Base-by-base conservation (phyloP, 192 early-diverging fungal species). In the Coemansia aciculifera region DNA sequence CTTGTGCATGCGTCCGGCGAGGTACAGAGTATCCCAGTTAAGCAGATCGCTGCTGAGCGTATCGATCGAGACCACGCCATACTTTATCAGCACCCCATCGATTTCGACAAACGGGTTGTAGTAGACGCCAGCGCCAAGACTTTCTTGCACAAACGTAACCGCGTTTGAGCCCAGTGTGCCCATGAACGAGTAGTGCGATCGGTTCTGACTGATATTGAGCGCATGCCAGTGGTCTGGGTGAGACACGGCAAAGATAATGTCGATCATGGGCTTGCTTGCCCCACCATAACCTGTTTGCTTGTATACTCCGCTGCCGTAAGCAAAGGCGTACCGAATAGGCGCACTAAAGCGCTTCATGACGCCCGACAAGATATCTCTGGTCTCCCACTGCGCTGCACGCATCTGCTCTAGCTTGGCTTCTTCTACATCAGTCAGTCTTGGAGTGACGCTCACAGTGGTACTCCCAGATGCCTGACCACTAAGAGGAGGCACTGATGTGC, bases 181-280 rank as follows among this genome's bases (percentile, higher is more conserved):
- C 68, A 96, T 67, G 29, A 89, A 69, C n/a, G 95, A 96, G 78
- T 99, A 99, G 73, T 99, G 96, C 38, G 87, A 73, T 19, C 89
- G 89, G 80, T 98, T 88, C 75, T 95, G 94, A n/a, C 90, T 85
- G 38, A 98, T 85, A 75, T 99, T 99, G 52, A 97, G 85, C 27
- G 92, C 92, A 66, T 99, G 98, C 98, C 98, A 99, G 74, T 97
- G 95, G 64, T 92, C 89, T 13, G 96, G 90, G 76, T 99, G 93
- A 6, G 90, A 89, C 19, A 99, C 98, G 13, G 89, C 98, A 85
- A 99, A 95, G 13, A 99, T 90, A 63, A 95, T 87, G 82, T 99
- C 98, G 0, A 98, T 86, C 93, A 97, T 94, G 0, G 95, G 93
- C 59, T 90, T 78, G 57, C 62, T 71, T 12, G 43, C 29, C 11